Percentiles rank a stretch among this genome's conserved stretches.
Conservation (phyloP, 306 rosid species). For the Sophora flavescens region DNA sequence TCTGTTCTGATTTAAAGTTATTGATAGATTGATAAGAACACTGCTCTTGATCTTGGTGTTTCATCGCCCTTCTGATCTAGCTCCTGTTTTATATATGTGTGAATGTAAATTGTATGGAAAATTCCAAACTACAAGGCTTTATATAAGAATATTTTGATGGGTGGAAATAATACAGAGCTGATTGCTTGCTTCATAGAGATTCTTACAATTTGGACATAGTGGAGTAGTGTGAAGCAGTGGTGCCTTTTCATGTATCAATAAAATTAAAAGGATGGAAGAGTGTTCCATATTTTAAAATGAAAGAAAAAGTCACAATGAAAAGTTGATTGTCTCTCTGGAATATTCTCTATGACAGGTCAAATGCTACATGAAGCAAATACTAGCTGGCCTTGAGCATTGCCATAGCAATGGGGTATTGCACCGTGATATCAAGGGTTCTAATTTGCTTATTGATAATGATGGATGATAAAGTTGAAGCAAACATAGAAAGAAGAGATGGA, state of each 20-base stretch:
- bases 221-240: not conserved
- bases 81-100: conserved; percentile 16
- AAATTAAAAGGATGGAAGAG: not conserved
- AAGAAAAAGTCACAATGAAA: conserved; percentile 16
- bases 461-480: conserved; percentile 56
- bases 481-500: conserved; percentile 48
- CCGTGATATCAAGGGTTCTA: conserved; percentile 94
- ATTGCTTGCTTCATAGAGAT: conserved; percentile 31
- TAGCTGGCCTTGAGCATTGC: conserved; percentile 94
- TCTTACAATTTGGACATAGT: conserved; percentile 8
- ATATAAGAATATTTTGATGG: conserved; percentile 37
- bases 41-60: conserved; percentile 75
- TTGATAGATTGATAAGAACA: conserved; percentile 71
- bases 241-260: conserved; percentile 1
- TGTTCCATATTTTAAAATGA: not conserved
- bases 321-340: conserved; percentile 47
- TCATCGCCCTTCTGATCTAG: conserved; percentile 49
- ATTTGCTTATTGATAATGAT: conserved; percentile 80
- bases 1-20: no score
- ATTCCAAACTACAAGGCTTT: conserved; percentile 47
- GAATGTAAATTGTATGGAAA: conserved; percentile 12
- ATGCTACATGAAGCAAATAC: conserved; percentile 85
- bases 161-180: not conserved
- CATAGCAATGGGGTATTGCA: conserved; percentile 86
- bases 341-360: conserved; percentile 66